These are phyloP conservation scores for Monosporascus sp. DNA, from an alignment of 2,329 filamentous ascomycete genomes.

Conservation along the genomic window DNA sequence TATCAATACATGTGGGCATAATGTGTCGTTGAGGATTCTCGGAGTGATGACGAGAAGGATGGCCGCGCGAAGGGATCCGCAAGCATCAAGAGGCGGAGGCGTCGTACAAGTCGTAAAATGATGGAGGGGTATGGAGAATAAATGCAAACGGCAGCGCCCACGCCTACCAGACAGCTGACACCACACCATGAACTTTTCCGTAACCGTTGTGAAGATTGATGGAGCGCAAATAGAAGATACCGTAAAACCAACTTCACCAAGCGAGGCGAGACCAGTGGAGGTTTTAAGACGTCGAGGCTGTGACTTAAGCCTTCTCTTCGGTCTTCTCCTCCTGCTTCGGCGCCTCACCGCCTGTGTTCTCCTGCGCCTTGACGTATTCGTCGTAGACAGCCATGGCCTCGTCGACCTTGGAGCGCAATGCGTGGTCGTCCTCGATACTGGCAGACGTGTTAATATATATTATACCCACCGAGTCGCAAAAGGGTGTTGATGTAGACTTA, in stretches of 20 bases:
- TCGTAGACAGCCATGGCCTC: conserved; percentile 97
- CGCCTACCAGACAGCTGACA: conserved; percentile 15
- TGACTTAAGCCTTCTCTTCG: conserved; percentile 46
- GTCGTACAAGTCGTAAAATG: conserved; percentile 16
- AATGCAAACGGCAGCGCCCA: conserved; percentile 26
- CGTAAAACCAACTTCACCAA: conserved; percentile 9
- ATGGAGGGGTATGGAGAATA: conserved; percentile 13
- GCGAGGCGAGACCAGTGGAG: conserved; percentile 5
- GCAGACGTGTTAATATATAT: conserved; percentile 21
- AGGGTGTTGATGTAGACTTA: conserved; percentile 53
- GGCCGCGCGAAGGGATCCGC: conserved; percentile 14
- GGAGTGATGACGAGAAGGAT: conserved; percentile 12
- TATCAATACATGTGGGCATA: conserved; percentile 27
- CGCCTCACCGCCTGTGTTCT: conserved; percentile 26
- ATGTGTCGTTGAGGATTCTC: conserved; percentile 17
- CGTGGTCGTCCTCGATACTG: conserved; percentile 83
- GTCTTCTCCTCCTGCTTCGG: conserved; percentile 47
- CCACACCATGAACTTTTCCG: conserved; percentile 28
- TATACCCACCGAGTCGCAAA: background rate
- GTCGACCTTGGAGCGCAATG: conserved; percentile 91
- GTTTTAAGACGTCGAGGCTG: conserved; percentile 2
- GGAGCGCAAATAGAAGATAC: conserved; percentile 8
- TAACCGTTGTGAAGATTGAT: conserved; percentile 21
- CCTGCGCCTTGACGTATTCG: conserved; percentile 92
- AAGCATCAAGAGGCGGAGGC: conserved; percentile 11